Base-by-base conservation (phyloP, 2,329 filamentous ascomycete genomes). In the Xylaria sp. region DNA sequence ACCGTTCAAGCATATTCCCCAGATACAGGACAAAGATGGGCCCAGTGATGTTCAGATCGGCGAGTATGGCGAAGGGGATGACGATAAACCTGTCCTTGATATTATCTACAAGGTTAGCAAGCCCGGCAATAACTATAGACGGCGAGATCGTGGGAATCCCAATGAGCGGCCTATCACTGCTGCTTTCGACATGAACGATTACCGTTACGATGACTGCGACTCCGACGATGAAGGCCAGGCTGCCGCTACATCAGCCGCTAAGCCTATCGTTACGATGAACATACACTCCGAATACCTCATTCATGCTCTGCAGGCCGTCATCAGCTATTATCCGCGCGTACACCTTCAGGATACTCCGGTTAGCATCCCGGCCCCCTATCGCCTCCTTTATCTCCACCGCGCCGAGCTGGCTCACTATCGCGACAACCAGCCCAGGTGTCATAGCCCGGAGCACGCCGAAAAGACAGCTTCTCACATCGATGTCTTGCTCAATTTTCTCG, bases 241-340 rank as follows among this genome's bases (percentile, higher is more conserved):
- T 16, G 71, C 72, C 13, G 70, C 73, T 21, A 74, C 72, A n/a
- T 66, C 72, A 13, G 71, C 78, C 48, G 62, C 71, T 16, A 77
- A 77, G n/a, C 63, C 75, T 32, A 67, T 75, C 48, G 76, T 78
- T 21, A 71, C 77, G 8, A 77, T 79, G 32, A 74, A 72, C 3
- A 82, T 86, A 58, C 78, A 84, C 70, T 85, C 84, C 1, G 66
- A 75, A 29, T 75, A 84, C 65, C 79, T 88, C 29, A 79, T 83
- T 69, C 81, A 84, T 60, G 84, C 84, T 0, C 78, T 87, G 2
- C 79, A 77, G 50, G 84, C 84, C 12, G 80, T 86, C 6, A 80
- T 87, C 6, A 78, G 77, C 23, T 86, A 85, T 70, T 86, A 86
- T 69, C 84, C 84, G 2, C 77, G 79, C 40, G 78, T 82, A 65